Evolutionary conservation across 1,284 basidiomycete genomes (phyloP).

Genomic region (Cutaneotrichosporon cutaneum): DNA sequence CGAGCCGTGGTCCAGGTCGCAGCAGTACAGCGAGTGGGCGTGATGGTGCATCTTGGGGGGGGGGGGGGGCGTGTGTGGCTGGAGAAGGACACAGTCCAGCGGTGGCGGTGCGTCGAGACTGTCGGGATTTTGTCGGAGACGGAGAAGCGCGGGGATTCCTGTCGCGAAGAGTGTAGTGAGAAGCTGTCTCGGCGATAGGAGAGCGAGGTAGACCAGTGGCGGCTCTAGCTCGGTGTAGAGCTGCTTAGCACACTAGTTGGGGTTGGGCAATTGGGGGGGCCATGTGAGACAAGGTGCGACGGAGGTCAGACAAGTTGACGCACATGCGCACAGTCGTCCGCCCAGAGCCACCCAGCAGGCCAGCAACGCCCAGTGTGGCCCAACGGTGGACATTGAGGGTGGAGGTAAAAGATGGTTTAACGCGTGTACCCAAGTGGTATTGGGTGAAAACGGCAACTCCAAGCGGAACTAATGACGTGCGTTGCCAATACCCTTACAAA

Average conservation of each 20-base stretch:
- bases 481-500: not conserved
- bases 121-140: not conserved
- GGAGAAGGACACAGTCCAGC: not conserved
- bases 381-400: not conserved
- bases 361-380: not conserved
- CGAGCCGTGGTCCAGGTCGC: slow-evolving; percentile 39
- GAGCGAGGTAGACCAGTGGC: not conserved
- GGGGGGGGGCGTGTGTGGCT: not conserved
- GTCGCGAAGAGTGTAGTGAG: no score
- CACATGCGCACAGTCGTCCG: no score
- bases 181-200: no score
- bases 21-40: slow-evolving; percentile 41
- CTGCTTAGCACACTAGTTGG: no score
- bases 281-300: not conserved
- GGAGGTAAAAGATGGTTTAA: not conserved
- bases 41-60: not conserved
- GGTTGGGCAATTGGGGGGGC: not conserved
- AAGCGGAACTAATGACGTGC: not conserved
- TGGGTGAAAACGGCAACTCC: not conserved
- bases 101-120: not conserved
- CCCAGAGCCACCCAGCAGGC: no score
- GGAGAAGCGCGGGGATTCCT: not conserved
- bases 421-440: not conserved
- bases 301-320: no score
- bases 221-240: no score